A percentile compares a stretch with the other conserved stretches of the same genome.
Evolutionary conservation across 2,329 filamentous ascomycete species (phyloP).

Genomic region (Thelonectria blattea): DNA sequence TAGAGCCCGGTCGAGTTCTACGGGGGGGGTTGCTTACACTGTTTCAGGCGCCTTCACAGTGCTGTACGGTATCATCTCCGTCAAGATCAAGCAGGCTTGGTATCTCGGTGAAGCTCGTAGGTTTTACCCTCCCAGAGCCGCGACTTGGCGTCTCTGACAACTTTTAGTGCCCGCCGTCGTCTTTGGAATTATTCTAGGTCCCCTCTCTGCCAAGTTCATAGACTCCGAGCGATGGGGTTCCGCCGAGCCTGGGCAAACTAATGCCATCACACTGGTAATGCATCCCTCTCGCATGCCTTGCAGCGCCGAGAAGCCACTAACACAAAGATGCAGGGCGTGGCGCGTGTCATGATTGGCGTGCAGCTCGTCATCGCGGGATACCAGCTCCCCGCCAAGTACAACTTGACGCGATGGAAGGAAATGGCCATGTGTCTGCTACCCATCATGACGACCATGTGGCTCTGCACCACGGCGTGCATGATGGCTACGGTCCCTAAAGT

Average conservation of each 20-base stretch:
- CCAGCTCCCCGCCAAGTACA: constrained; percentile 64
- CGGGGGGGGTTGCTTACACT: too few species aligned
- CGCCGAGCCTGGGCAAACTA: constrained; percentile 38
- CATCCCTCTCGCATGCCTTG: neutral
- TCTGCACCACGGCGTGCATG: constrained; percentile 62
- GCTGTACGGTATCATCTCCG: constrained; percentile 56
- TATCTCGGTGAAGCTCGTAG: constrained; percentile 62
- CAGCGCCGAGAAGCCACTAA: neutral
- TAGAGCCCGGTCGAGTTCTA: too few species aligned
- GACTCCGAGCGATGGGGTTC: constrained; percentile 44
- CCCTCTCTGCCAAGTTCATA: constrained; percentile 60
- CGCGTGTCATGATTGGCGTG: constrained; percentile 66
- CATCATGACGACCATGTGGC: constrained; percentile 68
- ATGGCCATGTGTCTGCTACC: constrained; percentile 62
- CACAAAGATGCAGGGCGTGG: constrained; percentile 49
- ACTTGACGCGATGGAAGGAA: constrained; percentile 55
- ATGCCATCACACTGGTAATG: constrained; percentile 48
- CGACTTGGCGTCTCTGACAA: too few species aligned
- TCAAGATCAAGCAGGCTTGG: constrained; percentile 59
- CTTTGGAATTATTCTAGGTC: constrained; percentile 60
- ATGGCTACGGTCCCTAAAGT: constrained; percentile 61
- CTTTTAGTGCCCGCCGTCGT: constrained; percentile 59
- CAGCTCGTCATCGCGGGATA: constrained; percentile 68
- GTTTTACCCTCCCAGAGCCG: constrained; percentile 29
- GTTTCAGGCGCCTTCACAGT: constrained; percentile 53